These are phyloP conservation scores for Hypsizygus ulmarius DNA, from an alignment of 1,284 basidiomycete species.

Conservation along the genomic window DNA sequence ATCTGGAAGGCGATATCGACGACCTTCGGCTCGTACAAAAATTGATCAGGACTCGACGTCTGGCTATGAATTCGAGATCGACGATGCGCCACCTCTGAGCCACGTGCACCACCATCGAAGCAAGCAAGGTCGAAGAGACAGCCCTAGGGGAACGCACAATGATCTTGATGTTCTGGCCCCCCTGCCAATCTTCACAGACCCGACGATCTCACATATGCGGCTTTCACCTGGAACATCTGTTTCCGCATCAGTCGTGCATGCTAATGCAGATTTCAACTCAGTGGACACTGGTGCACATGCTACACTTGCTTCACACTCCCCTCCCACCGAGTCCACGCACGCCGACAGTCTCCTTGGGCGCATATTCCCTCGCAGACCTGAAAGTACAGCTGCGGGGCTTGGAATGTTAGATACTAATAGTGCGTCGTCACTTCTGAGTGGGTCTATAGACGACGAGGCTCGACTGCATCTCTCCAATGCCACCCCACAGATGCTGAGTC, in stretches of 20 bases:
- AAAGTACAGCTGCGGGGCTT: constrained; percentile 9
- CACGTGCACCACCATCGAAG: constrained; percentile 32
- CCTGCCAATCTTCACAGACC: constrained; percentile 13
- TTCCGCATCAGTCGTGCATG: not conserved
- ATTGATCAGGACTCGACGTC: constrained; percentile 8
- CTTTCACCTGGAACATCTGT: not conserved
- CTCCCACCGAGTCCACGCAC: constrained; percentile 12
- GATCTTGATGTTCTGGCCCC: constrained; percentile 16
- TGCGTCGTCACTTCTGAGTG: not conserved
- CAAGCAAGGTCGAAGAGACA: not conserved
- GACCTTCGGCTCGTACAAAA: not conserved
- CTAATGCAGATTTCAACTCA: not conserved
- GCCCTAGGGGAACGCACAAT: not conserved
- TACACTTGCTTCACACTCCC: not conserved
- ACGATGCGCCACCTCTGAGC: constrained; percentile 43
- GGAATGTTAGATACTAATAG: not conserved
- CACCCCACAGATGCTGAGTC: not conserved
- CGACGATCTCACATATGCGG: constrained; percentile 2
- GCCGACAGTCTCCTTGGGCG: constrained; percentile 29
- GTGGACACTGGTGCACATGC: not conserved
- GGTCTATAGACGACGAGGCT: not conserved
- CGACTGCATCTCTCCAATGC: not conserved
- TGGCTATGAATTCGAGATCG: constrained; percentile 34
- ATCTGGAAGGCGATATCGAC: constrained; percentile 7
- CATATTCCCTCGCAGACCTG: constrained; percentile 23